Evolutionary conservation across 1,284 basidiomycete genomes (phyloP), one percentile per base, ranked within the genome.

Genomic region (Ustilago loliicola): DNA sequence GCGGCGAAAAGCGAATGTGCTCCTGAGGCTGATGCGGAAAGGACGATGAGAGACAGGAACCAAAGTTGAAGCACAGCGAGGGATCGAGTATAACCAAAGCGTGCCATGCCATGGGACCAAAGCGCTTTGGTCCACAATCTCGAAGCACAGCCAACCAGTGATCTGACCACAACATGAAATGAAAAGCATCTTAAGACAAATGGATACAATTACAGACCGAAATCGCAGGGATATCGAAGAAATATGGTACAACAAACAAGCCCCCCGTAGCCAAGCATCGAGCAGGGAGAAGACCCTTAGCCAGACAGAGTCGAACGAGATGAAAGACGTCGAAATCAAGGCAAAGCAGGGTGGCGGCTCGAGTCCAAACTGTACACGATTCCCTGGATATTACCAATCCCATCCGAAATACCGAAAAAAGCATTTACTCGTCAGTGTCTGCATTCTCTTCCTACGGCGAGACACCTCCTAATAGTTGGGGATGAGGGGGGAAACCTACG

Each of bases 321-420:
- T 7, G 21, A 21, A 45, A 13, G 38, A 45, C 32, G 19, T 27
- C 59, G 1, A 55, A 27, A 36, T 73, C 50, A 81, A 32, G 81
- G 82, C 50, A 80, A 53, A 10, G 61, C 36, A 10, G 76, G 66
- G 56, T 85, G 80, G 45, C 82, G 69, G 21, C 61, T 52, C 50
- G 77, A 68, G 42, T 86, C 80, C 51, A 85, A 71, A 25, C 69
- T 69, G 60, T 85, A 86, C 2, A 86, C 80, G 45, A 84, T 77
- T 19, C 84, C 84, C 81, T 83, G n/a, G n/a, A n/a, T n/a, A 66
- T 42, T n/a, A 15, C 6, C 23, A 25, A 34, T 25, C 17, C 47
- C 34, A n/a, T 47, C 8, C 10, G 27, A 21, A n/a, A 32, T 13
- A n/a, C 19, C 30, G 38, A 3, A 7, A 56, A 42, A 45, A 34